These are phyloP conservation scores for Dioscorea dumetorum DNA, from an alignment of 106 monocot genomes.

Conservation along the genomic window DNA sequence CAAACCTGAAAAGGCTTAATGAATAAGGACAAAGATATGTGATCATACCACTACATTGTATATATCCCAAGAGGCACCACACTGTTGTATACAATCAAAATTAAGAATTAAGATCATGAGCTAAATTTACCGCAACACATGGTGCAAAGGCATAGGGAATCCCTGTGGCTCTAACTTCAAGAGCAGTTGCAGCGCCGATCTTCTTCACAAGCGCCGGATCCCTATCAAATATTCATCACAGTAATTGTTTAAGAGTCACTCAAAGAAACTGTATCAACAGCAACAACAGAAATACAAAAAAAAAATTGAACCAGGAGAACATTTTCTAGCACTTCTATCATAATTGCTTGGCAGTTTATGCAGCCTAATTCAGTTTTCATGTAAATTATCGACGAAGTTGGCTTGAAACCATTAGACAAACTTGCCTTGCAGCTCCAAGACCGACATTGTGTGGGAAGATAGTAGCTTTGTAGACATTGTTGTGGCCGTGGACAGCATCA, in stretches of 20 bases:
- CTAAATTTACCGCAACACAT: slow-evolving; percentile 29
- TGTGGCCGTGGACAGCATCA: slow-evolving; percentile 10
- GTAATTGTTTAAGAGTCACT: too few species aligned
- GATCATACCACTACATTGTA: background rate
- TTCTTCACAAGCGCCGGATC: too few species aligned
- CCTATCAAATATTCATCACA: too few species aligned
- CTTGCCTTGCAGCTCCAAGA: slow-evolving; percentile 36
- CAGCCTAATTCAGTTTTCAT: background rate
- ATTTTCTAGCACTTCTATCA: background rate
- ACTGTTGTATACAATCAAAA: background rate
- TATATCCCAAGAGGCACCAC: too few species aligned
- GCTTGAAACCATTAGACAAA: background rate
- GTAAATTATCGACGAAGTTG: background rate
- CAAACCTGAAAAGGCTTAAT: slow-evolving; percentile 18
- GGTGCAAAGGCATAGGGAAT: slow-evolving; percentile 60
- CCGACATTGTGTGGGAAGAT: slow-evolving; percentile 9
- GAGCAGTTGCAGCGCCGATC: too few species aligned
- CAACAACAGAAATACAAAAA: too few species aligned
- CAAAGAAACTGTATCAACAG: too few species aligned
- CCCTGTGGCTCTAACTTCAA: too few species aligned
- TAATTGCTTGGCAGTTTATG: background rate
- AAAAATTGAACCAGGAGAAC: too few species aligned
- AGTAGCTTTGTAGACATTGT: slow-evolving; percentile 6
- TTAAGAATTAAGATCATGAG: background rate
- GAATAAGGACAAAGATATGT: background rate